Percentiles rank a stretch among this genome's conserved stretches.
Conservation (phyloP, 2,329 filamentous ascomycete species). For the Aspergillus uvarum region DNA sequence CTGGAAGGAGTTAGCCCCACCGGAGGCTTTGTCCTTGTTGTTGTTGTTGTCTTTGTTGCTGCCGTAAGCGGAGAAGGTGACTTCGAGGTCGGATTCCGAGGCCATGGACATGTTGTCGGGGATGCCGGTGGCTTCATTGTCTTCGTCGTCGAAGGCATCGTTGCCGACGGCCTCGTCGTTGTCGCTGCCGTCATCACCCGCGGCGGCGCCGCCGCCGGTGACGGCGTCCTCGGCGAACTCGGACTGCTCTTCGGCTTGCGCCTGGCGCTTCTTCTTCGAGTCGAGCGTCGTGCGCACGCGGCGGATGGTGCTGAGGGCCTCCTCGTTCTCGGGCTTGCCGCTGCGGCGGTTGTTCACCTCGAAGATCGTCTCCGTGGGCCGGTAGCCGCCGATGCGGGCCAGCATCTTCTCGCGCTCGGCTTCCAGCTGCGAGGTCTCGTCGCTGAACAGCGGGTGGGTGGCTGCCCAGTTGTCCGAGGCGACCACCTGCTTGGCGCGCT, state of each 20-base stretch:
- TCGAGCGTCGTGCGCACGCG: constrained; percentile 45
- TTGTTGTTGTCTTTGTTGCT: constrained; percentile 47
- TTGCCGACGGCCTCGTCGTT: constrained; percentile 42
- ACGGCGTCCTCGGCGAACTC: constrained; percentile 22
- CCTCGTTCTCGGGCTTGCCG: constrained; percentile 68
- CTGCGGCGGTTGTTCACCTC: constrained; percentile 79
- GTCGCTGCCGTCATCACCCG: constrained; percentile 30
- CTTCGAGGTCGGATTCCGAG: constrained; percentile 63
- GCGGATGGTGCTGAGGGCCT: constrained; percentile 56
- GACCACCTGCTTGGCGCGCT: constrained; percentile 76
- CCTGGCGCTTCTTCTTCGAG: constrained; percentile 42
- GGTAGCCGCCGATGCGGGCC: constrained; percentile 81
- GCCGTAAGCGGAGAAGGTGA: constrained; percentile 65
- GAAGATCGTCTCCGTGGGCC: constrained; percentile 93
- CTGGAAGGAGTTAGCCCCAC: too few relatives aligned
- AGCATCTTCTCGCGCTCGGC: constrained; percentile 81
- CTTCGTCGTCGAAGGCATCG: constrained; percentile 33
- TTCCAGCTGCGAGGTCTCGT: constrained; percentile 62
- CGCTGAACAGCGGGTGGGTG: constrained; percentile 77
- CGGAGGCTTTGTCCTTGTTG: constrained; percentile 52
- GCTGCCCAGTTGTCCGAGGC: constrained; percentile 68
- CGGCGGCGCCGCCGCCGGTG: not conserved
- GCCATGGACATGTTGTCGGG: constrained; percentile 59
- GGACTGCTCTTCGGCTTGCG: constrained; percentile 29
- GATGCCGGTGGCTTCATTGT: constrained; percentile 31